Base-by-base conservation (phyloP, 169 alveolate species). In the Ichthyophthirius multifiliis region DNA sequence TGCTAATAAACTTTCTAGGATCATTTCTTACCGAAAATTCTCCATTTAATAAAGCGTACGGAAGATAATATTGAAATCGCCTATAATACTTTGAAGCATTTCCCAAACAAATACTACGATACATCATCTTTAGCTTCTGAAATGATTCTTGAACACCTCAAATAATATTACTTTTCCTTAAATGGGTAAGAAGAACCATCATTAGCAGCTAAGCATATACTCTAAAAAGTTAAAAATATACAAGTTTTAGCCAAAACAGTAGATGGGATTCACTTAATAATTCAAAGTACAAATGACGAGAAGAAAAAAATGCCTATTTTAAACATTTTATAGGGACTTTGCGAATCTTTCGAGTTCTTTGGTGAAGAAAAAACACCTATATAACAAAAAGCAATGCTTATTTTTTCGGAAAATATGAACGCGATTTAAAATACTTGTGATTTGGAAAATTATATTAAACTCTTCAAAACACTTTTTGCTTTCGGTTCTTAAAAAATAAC, bases 251-350 rank as follows among this genome's bases (percentile, higher is more conserved):
- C 23, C 10, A 4, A 55, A 23, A 55, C 31, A 13, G 39, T 55
- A 27, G 71, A 55, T 2, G 71, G 71, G 13, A 39, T 55, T 55
- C 43, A 13, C 31, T 10, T 23, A 16, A 55, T 55, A 10, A 16
- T 55, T 23, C 9, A 27, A 3, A 27, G 31, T 27, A 55, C 71
- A 55, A 55, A 55, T 55, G 71, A 55, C 13, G 71, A 55, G 31
- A 55, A 55, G 13, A 55, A 55, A 23, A 55, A 39, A 55, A 55
- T 55, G 71, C 71, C 71, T 55, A 23, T 55, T 55, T 55, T 55
- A 39, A 55, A 39, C 23, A 55, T 55, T 15, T 27, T 55, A 20
- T 12, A 23, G 23, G 71, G 71, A 10, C 43, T 23, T 3, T n/a
- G 43, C 16, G 3, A 16, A 20, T 34, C 71, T 5, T 27, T 55